A percentile compares a stretch with the other conserved stretches of the same genome.
phyloP scores from a whole-genome alignment of 805 yeast genomes.

The Wickerhamomyces subpelliculosus region DNA sequence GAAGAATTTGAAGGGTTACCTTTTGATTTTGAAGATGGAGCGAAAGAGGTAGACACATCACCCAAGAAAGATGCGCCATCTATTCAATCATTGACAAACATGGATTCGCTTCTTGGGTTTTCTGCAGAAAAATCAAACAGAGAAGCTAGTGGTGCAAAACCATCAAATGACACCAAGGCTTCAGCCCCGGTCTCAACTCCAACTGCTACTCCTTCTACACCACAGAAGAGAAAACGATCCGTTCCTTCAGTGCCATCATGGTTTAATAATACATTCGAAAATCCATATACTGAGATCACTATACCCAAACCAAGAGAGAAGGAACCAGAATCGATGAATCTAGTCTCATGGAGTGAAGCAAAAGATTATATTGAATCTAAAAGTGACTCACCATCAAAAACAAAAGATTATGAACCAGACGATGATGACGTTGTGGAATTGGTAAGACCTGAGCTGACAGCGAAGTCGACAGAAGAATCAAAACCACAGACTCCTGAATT shows the following conservation, averaged over 20 bases:
- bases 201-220: too few relatives aligned
- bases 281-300: constrained; percentile 2
- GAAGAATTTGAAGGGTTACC: constrained; percentile 22
- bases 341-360: constrained; percentile 46
- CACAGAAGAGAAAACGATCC: not conserved
- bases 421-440: constrained; percentile 12
- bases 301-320: constrained; percentile 14
- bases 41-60: too few relatives aligned
- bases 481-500: not conserved
- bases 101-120: too few relatives aligned
- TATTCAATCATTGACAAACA: too few relatives aligned
- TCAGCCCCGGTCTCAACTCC: too few relatives aligned
- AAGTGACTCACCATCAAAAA: not conserved
- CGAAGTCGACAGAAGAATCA: constrained; percentile 4
- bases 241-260: constrained; percentile 1
- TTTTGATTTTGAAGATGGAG: constrained; percentile 25
- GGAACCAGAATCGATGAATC: constrained; percentile 40
- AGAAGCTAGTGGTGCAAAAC: not conserved
- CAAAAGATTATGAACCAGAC: constrained; percentile 2
- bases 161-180: too few relatives aligned
- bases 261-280: not conserved
- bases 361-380: constrained; percentile 22
- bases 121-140: not conserved
- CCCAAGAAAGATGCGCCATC: too few relatives aligned
- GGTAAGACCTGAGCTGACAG: constrained; percentile 4